These are phyloP conservation scores for carrot (Daucus carota) DNA, from an alignment of 129 eudicot species.

Conservation along the genomic window DNA sequence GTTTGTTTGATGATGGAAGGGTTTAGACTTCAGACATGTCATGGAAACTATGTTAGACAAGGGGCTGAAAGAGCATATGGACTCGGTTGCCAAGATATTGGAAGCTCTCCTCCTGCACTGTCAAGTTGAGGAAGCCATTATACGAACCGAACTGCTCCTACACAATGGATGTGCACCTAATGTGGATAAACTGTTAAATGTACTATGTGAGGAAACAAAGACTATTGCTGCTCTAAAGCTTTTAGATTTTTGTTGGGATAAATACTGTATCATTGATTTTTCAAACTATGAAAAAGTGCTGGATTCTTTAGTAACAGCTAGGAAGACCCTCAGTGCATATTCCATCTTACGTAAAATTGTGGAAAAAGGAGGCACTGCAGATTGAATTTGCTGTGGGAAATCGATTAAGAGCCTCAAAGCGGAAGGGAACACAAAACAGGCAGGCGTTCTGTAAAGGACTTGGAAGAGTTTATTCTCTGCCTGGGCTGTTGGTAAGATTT, in stretches of 20 bases:
- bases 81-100: constrained; percentile 62
- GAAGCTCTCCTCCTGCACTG: constrained; percentile 81
- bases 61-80: constrained; percentile 74
- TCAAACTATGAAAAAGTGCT: constrained; percentile 74
- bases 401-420: constrained; percentile 64
- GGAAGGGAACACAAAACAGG: constrained; percentile 84
- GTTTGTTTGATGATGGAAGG: constrained; percentile 77
- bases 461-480: not conserved
- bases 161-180: constrained; percentile 44
- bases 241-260: constrained; percentile 66
- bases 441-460: constrained; percentile 43
- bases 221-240: constrained; percentile 73
- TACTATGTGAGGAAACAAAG: constrained; percentile 69
- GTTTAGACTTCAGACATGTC: constrained; percentile 85
- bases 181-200: constrained; percentile 44
- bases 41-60: constrained; percentile 85
- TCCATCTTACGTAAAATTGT: constrained; percentile 68
- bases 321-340: constrained; percentile 80
- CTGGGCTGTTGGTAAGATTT: not conserved
- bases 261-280: constrained; percentile 47
- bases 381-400: constrained; percentile 52
- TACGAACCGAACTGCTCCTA: constrained; percentile 71
- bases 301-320: constrained; percentile 70
- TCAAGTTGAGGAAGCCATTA: constrained; percentile 90
- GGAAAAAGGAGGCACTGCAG: constrained; percentile 70